Evolutionary conservation across 805 yeast genomes (phyloP), one percentile per base, ranked within the genome.

Genomic region (Yarrowia porcina): DNA sequence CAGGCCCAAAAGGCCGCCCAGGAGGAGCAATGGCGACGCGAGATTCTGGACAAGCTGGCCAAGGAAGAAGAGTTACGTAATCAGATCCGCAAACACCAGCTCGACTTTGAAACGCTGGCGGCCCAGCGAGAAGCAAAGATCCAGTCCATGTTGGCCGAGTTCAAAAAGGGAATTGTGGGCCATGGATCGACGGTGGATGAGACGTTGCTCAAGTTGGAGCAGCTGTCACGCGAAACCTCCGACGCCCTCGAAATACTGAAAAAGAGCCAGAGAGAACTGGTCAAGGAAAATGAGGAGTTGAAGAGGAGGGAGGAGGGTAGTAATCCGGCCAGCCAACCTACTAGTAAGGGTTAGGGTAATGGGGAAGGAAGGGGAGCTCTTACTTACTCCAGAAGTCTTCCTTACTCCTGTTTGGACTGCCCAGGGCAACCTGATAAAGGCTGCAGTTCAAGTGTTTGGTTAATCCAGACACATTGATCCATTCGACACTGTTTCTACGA

Each of bases 231-330:
- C 3, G 59, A 52, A 10, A 52, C 59, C 3, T n/a, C 33, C 12
- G 39, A 36, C 21, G 42, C 59, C n/a, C 13, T 52, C 25, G 59
- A 52, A 25, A n/a, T 12, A 44, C 11, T 52, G 42, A 35, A 52
- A 25, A 52, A 52, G 59, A 52, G 59, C 18, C 59, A 52, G 44
- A 11, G 44, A 13, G 42, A 35, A 32, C 27, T 52, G 59, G 42
- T 18, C 13, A 33, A 13, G 18, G 59, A 52, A 20, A 52, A 52
- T 15, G 59, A 52, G 1, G 30, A 32, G 39, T 33, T 49, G 56
- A 21, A 17, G 11, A n/a, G n/a, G n/a, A n/a, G n/a, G 28, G 20
- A 6, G 15, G 41, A 18, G 15, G 4, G 15, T n/a, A n/a, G n/a
- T n/a, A n/a, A n/a, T n/a, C n/a, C n/a, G n/a, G n/a, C n/a, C n/a